phyloP scores from a whole-genome alignment of 2,329 filamentous ascomycete genomes.

The Fusarium lyarnte region DNA sequence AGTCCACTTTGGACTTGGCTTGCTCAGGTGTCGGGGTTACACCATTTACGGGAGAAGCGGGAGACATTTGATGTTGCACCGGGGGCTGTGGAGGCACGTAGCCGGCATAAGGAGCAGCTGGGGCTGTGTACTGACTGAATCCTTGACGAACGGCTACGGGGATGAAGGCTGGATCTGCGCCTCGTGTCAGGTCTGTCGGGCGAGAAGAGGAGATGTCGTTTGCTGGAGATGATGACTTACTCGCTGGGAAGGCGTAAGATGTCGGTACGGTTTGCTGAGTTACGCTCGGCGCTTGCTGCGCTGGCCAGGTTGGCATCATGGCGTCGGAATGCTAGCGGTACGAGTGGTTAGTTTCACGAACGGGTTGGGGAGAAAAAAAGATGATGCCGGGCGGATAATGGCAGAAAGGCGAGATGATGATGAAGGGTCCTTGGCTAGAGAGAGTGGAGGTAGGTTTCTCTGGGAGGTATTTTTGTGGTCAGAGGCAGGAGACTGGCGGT shows the following conservation, averaged over 20 bases:
- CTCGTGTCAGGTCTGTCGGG: conserved; percentile 37
- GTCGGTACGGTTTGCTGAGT: conserved; percentile 49
- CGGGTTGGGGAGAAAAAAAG: conserved; percentile 10
- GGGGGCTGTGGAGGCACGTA: conserved; percentile 45
- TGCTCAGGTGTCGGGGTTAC: conserved; percentile 45
- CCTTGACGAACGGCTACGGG: conserved; percentile 70
- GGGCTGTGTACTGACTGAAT: conserved; percentile 59
- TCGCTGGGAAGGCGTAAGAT: conserved; percentile 52
- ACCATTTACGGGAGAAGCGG: conserved; percentile 41
- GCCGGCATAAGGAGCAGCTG: conserved; percentile 48
- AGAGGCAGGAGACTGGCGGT: conserved; percentile 16
- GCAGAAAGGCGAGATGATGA: conserved; percentile 15
- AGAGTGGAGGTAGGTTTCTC: conserved; percentile 10
- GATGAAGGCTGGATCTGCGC: conserved; percentile 65
- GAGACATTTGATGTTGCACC: conserved; percentile 40
- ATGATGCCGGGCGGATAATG: conserved; percentile 20
- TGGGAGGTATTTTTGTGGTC: conserved; percentile 41
- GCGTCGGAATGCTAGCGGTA: conserved; percentile 32
- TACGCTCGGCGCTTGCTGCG: conserved; percentile 54
- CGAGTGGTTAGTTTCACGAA: conserved; percentile 41
- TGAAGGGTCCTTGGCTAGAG: conserved; percentile 8
- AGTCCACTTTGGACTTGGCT: conserved; percentile 74
- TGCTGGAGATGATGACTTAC: conserved; percentile 43
- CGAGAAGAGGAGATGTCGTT: not conserved
- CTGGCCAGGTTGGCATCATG: conserved; percentile 53